These are phyloP conservation scores for Anisodus tanguticus DNA, from an alignment of 257 asterid species.

Conservation along the genomic window DNA sequence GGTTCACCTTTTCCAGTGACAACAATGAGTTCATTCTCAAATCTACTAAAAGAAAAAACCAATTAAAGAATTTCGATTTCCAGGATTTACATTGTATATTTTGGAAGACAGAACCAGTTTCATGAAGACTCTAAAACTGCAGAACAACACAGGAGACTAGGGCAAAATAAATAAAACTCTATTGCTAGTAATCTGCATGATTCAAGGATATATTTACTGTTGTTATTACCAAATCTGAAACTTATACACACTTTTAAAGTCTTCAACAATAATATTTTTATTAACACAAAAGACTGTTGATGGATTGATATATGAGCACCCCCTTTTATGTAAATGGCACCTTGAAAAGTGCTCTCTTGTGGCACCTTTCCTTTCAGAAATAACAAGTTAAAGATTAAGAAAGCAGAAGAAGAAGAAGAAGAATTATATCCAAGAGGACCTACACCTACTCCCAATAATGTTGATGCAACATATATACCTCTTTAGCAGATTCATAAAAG, in stretches of 20 bases:
- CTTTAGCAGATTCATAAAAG: slow-evolving; percentile 57
- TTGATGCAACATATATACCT: slow-evolving; percentile 41
- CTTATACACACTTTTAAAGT: not conserved
- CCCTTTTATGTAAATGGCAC: no score
- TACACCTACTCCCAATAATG: not conserved
- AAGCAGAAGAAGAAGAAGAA: not conserved
- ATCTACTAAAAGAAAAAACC: slow-evolving; percentile 41
- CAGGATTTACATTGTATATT: not conserved
- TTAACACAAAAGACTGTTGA: not conserved
- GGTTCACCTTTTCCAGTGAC: slow-evolving; percentile 80
- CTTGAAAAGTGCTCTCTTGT: not conserved
- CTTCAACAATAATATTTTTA: not conserved
- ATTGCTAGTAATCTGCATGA: not conserved
- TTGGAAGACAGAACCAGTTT: not conserved
- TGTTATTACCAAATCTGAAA: not conserved
- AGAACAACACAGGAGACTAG: not conserved
- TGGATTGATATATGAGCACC: not conserved
- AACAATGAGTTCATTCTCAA: slow-evolving; percentile 59
- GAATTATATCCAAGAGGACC: not conserved
- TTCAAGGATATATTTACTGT: not conserved
- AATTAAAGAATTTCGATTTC: not conserved
- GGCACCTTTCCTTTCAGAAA: not conserved
- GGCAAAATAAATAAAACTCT: slow-evolving; percentile 6
- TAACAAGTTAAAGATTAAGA: not conserved
- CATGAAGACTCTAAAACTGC: not conserved